Base-by-base conservation (phyloP, 305 asterid species). In the Fraxinus sp. region DNA sequence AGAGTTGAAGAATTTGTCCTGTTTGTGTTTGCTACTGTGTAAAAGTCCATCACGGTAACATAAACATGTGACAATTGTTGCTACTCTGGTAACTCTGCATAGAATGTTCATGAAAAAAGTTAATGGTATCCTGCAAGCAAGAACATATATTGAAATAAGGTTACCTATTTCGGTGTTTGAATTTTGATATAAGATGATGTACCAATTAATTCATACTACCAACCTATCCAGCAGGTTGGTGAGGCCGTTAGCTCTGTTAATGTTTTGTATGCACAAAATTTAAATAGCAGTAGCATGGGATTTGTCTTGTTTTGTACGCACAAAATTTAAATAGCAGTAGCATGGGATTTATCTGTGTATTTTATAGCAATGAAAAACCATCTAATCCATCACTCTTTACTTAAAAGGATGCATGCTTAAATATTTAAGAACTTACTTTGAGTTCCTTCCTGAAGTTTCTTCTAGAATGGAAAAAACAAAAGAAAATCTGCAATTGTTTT, bases 261-360 rank as follows among this genome's bases (percentile, higher is more conserved):
- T 66, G 70, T 5, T 76, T 28, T 41, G 28, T 74, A 64, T 20
- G 22, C 13, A 7, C 22, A 18, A 59, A 20, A 59, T 20, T 18
- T 18, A 59, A 59, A 28, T 72, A 20, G 64, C 35, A 80, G 62
- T 59, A 16, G 22, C 62, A 28, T 80, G 70, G 72, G 71, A 74
- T 57, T 84, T 84, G 52, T 59, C 30, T n/a, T 66, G 28, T 5
- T 76, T 28, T 41, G 28, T 74, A 64, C 6, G 24, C 13, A 20
- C 24, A 18, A 59, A 20, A 59, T 20, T 18, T 20, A 59, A 59
- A 30, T 72, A 20, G 64, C 35, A 83, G 62, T 71, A 16, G 22
- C 64, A 28, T 80, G 70, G 72, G 71, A 74, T 57, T 84, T 84
- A 37, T 59, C 70, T 18, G 4, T 20, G 11, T 59, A 18, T 73